phyloP scores from a whole-genome alignment of 2,329 filamentous ascomycete species.

The Pseudogymnoascus sp. region DNA sequence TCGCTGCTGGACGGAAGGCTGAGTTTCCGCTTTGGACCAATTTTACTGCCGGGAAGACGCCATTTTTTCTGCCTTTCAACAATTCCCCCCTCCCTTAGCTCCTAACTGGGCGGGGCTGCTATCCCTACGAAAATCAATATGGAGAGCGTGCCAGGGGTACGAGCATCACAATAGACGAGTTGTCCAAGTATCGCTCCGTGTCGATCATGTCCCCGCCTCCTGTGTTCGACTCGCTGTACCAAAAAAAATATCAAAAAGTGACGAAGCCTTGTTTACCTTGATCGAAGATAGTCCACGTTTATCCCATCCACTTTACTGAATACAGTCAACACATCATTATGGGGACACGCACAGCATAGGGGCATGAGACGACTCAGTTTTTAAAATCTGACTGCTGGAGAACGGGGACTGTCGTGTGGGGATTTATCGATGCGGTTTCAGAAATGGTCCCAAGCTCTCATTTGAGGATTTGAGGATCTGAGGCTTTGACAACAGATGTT shows the following conservation, averaged over 20 bases:
- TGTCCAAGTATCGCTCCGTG: background rate
- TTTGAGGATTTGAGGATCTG: background rate
- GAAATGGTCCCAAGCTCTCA: too few relatives aligned
- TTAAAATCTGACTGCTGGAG: background rate
- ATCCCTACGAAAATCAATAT: constrained; percentile 7
- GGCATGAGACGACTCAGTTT: constrained; percentile 7
- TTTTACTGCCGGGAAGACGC: background rate
- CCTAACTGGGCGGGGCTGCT: background rate
- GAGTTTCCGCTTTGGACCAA: background rate
- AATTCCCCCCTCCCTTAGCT: background rate
- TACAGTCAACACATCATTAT: background rate
- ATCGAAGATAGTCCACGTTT: background rate
- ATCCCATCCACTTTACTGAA: background rate
- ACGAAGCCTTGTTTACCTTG: background rate
- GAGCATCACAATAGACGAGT: background rate
- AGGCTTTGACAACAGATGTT: constrained; percentile 1
- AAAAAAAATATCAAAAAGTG: constrained; percentile 2
- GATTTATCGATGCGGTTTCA: background rate
- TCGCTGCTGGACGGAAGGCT: background rate
- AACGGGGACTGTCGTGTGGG: background rate
- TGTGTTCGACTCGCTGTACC: background rate
- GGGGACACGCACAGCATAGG: background rate
- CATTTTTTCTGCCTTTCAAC: background rate
- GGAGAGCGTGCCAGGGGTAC: background rate
- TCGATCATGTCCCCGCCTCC: background rate